Evolutionary conservation across 2,329 filamentous ascomycete genomes (phyloP), one percentile per base, ranked within the genome.

Genomic region (Aspergillus uvarum): DNA sequence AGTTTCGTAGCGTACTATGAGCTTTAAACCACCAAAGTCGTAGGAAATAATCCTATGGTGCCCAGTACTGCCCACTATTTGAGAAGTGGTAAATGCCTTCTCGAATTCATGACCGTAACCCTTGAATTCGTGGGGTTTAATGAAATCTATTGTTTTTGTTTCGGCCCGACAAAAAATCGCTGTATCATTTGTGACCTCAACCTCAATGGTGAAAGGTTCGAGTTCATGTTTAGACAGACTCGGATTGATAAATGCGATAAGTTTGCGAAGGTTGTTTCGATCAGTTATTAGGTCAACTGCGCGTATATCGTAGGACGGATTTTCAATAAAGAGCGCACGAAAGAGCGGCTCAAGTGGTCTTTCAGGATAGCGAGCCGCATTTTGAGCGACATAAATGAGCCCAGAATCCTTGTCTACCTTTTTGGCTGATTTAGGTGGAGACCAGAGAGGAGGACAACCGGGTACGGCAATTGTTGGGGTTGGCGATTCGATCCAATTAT

Each of bases 201-300:
- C 68, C 1, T 72, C 60, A 42, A 83, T 80, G n/a, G 69, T 73
- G 61, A 82, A 82, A 5, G 67, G 12, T 16, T 78, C 69, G 12
- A 70, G 64, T n/a, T 63, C 60, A 31, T 71, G 60, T 48, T 59
- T 68, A 29, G 49, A 57, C 3, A 66, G 60, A 10, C 24, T 55
- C 1, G 73, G 72, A 42, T 77, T 68, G 52, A 81, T 61, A 60
- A 82, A 81, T 2, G 72, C 71, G 1, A 83, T 71, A 21, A 83
- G 77, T 66, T 83, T 82, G 31, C 80, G 78, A 54, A 83, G 74
- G 54, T 79, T 82, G 67, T 81, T 81, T 35, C 79, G 69, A 63
- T 82, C 80, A 3, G 76, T 79, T 21, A 83, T 70, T 11, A 83
- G 58, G 63, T 82, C 76, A 51, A 79, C 62, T 0, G 51, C 24